Conservation (phyloP, 768 basidiomycete species). For the Coprinopsis sp. region DNA sequence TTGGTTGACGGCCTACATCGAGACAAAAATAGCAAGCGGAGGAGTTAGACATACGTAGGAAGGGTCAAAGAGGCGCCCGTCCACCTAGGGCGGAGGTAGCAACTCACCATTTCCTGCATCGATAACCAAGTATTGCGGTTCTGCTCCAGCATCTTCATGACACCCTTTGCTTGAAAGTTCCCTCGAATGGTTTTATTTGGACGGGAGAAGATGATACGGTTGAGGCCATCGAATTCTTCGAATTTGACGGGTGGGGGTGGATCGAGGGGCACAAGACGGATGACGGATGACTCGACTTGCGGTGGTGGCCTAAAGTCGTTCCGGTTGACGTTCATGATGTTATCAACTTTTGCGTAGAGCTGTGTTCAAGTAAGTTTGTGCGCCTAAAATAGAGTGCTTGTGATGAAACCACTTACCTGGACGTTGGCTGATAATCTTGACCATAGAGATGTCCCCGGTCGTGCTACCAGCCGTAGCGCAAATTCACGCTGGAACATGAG, state of each 20-base stretch:
- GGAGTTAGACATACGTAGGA: no score
- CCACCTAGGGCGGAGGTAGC: not conserved
- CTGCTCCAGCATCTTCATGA: conserved; percentile 88
- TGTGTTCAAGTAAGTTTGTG: conserved; percentile 10
- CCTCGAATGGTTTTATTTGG: conserved; percentile 88
- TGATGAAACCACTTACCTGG: conserved; percentile 39
- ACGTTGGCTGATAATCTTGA: conserved; percentile 94
- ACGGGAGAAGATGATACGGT: conserved; percentile 83
- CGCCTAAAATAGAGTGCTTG: not conserved
- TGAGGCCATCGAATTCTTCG: conserved; percentile 96
- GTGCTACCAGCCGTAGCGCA: conserved; percentile 85
- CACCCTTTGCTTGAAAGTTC: conserved; percentile 91
- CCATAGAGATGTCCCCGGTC: conserved; percentile 83
- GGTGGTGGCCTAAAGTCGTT: conserved; percentile 97
- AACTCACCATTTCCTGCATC: conserved; percentile 57
- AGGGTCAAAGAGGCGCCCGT: conserved; percentile 3
- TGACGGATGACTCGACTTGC: conserved; percentile 88
- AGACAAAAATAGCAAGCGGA: no score
- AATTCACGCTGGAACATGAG: conserved; percentile 99
- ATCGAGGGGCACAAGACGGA: conserved; percentile 86
- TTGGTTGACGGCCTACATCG: conserved; percentile 51
- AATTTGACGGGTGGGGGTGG: conserved; percentile 95
- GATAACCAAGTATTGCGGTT: conserved; percentile 94
- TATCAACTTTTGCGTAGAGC: conserved; percentile 93
- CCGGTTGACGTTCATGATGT: conserved; percentile 93